Percentiles rank a stretch among this genome's conserved stretches.
phyloP scores from a whole-genome alignment of 345 rosid species.

The Dimocarpus longan region DNA sequence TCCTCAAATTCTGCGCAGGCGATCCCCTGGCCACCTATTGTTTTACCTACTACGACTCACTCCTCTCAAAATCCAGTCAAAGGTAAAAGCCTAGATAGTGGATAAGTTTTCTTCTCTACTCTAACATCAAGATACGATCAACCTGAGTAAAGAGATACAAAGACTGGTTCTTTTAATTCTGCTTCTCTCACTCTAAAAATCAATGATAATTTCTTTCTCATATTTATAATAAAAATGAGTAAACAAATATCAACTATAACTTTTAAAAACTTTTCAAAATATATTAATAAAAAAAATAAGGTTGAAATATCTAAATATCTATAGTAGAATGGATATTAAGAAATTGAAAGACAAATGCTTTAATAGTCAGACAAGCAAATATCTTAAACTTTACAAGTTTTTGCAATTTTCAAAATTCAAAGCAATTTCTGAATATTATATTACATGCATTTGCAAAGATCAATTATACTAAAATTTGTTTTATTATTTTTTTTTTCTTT shows the following conservation, averaged over 20 bases:
- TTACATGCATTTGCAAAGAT: neutral
- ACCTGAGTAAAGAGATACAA: no score
- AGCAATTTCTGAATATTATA: neutral
- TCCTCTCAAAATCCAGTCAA: neutral
- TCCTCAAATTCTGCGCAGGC: no score
- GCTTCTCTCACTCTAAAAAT: no score
- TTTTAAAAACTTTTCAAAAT: neutral
- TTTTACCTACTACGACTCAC: neutral
- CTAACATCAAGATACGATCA: neutral
- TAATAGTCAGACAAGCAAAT: neutral
- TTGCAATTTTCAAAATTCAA: neutral
- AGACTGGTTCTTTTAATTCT: no score
- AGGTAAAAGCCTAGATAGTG: neutral
- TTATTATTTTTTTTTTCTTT: neutral
- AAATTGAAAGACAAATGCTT: neutral
- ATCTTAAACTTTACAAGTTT: neutral
- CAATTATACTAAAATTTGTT: neutral
- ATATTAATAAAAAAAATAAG: no score
- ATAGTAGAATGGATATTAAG: neutral
- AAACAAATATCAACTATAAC: neutral
- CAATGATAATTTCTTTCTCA: no score
- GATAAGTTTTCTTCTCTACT: neutral
- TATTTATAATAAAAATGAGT: no score
- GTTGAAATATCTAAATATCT: neutral
- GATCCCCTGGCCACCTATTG: neutral